Base-by-base conservation (phyloP, 2,329 filamentous ascomycete species). In the Leptoxyphium fumago region DNA sequence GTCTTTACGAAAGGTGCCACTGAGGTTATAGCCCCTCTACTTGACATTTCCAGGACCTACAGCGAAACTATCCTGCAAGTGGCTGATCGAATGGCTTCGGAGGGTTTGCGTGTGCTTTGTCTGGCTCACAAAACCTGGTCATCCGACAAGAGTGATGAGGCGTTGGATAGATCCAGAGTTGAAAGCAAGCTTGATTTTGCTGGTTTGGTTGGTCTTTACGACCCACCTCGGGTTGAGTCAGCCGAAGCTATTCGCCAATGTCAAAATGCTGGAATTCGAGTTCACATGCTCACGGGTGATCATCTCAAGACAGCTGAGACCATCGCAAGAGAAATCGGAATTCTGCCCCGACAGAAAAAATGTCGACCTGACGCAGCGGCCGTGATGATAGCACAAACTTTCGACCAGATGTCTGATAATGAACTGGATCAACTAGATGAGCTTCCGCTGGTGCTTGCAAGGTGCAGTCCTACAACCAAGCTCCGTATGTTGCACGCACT, bases 241-340 rank as follows among this genome's bases (percentile, higher is more conserved):
- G 55, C 54, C 18, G 50, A 59, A 30, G 65, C 67, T 13, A 67
- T 70, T 40, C 58, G 58, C 21, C 60, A 65, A 44, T 69, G 66
- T 30, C 65, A 68, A 45, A 55, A 61, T 36, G 66, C 67, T 38
- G 67, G 67, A n/a, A 69, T 70, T 39, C 65, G 62, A 1, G 66
- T 70, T 1, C 67, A 70, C 49, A 70, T 70, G 67, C 58, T 70
- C 26, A 70, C 67, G 34, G 67, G 67, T 38, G 67, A 70, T 34
- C 66, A 69, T 46, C 60, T 63, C 26, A 65, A 63, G 43, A 70
- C 67, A 6, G 67, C 67, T 1, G 61, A 55, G 21, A 65, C 67
- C 30, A 70, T 70, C 44, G 67, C 67, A n/a, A 60, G 58, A 39
- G 64, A 69, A 40, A 66, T 69, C 28, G 66, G 65, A 29, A 70